These are phyloP conservation scores for Colletotrichum nymphaeae DNA, from an alignment of 2,329 filamentous ascomycete genomes.

Conservation along the genomic window DNA sequence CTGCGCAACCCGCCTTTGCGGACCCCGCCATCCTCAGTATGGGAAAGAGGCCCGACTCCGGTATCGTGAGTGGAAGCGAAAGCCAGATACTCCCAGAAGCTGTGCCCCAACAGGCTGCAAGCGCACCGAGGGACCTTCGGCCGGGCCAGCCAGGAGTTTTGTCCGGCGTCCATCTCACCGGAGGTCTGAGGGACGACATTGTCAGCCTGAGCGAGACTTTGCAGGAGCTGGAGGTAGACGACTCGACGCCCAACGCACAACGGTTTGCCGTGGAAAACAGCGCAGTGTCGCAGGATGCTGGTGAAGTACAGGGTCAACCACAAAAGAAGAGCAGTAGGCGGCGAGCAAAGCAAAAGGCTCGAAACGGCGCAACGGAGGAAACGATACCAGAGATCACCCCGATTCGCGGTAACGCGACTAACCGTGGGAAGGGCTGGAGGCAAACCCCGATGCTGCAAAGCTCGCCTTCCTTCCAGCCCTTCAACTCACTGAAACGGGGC, in stretches of 20 bases:
- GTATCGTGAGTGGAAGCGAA: slow-evolving; percentile 38
- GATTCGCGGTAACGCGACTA: slow-evolving; percentile 21
- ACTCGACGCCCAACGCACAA: slow-evolving; percentile 37
- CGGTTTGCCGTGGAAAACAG: slow-evolving; percentile 14
- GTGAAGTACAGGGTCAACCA: slow-evolving; percentile 36
- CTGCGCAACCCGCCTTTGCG: slow-evolving; percentile 65
- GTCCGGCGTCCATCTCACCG: slow-evolving; percentile 28
- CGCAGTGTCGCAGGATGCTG: slow-evolving; percentile 9
- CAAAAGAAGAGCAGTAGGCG: slow-evolving; percentile 43
- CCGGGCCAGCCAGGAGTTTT: slow-evolving; percentile 38
- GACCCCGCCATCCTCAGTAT: slow-evolving; percentile 87
- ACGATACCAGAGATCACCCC: slow-evolving; percentile 31
- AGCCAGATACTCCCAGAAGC: slow-evolving; percentile 28
- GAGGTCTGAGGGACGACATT: slow-evolving; percentile 9
- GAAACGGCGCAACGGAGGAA: slow-evolving; percentile 38
- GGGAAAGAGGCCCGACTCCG: slow-evolving; percentile 53
- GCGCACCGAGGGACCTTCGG: slow-evolving; percentile 46
- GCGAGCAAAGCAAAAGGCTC: slow-evolving; percentile 46
- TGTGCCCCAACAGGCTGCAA: slow-evolving; percentile 42
- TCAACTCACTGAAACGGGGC: slow-evolving; percentile 68
- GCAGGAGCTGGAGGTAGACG: slow-evolving; percentile 40
- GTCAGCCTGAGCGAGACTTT: slow-evolving; percentile 37
- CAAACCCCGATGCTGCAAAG: slow-evolving; percentile 71
- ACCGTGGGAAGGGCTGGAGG: slow-evolving; percentile 66
- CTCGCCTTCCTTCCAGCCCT: slow-evolving; percentile 72